phyloP scores from a whole-genome alignment of 2,329 filamentous ascomycete species.

The Epichloe typhina region DNA sequence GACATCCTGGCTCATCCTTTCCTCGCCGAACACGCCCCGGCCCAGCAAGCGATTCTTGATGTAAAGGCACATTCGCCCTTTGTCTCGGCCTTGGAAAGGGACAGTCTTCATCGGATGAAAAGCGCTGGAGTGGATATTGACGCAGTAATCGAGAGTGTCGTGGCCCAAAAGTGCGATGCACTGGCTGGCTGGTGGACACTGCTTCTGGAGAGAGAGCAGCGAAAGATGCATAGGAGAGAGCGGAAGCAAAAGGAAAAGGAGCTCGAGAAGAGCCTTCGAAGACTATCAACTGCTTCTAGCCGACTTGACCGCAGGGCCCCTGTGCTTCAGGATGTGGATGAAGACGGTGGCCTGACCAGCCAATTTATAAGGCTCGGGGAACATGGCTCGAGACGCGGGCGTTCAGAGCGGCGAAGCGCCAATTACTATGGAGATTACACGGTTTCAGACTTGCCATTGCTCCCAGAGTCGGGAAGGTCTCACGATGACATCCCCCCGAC shows the following conservation, averaged over 20 bases:
- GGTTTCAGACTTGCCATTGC: slow-evolving; percentile 61
- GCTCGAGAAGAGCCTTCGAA: slow-evolving; percentile 63
- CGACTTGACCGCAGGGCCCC: slow-evolving; percentile 71
- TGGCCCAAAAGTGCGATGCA: slow-evolving; percentile 78
- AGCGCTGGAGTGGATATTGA: slow-evolving; percentile 91
- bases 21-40: slow-evolving; percentile 70
- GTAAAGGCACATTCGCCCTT: slow-evolving; percentile 71
- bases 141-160: slow-evolving; percentile 82
- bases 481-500: slow-evolving; percentile 42
- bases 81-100: slow-evolving; percentile 74
- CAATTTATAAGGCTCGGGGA: slow-evolving; percentile 32
- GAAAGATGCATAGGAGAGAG: slow-evolving; percentile 70
- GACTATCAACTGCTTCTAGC: slow-evolving; percentile 81
- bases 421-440: slow-evolving; percentile 49
- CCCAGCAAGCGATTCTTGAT: slow-evolving; percentile 81
- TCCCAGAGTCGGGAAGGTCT: slow-evolving; percentile 47
- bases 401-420: slow-evolving; percentile 62
- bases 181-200: slow-evolving; percentile 94
- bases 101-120: slow-evolving; percentile 83
- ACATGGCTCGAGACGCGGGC: slow-evolving; percentile 49
- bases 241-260: slow-evolving; percentile 78
- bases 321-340: slow-evolving; percentile 63
- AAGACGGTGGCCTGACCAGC: slow-evolving; percentile 49
- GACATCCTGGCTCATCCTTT: slow-evolving; percentile 86
- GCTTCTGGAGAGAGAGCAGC: slow-evolving; percentile 83